Evolutionary conservation across 2,329 filamentous ascomycete species (phyloP).

Genomic region (Harringtonia lauricola): DNA sequence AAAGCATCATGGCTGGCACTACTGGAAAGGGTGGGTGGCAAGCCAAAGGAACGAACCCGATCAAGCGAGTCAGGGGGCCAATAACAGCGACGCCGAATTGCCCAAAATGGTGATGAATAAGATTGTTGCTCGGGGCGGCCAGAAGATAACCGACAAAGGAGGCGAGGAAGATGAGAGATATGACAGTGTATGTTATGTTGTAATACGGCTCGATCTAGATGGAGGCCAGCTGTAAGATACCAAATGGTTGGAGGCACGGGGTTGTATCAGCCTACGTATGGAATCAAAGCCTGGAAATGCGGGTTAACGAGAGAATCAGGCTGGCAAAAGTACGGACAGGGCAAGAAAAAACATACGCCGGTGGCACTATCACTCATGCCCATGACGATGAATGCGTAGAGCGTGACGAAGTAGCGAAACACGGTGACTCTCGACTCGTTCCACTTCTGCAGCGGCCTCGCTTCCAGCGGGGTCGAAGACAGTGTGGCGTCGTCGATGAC

Average conservation of each 20-base stretch:
- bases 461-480: not conserved
- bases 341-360: slow-evolving; percentile 34
- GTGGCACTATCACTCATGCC: slow-evolving; percentile 59
- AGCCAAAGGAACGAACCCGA: slow-evolving; percentile 53
- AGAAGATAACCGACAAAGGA: slow-evolving; percentile 54
- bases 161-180: slow-evolving; percentile 57
- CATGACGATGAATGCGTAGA: slow-evolving; percentile 52
- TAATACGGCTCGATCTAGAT: slow-evolving; percentile 52
- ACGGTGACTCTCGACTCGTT: slow-evolving; percentile 49
- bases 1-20: slow-evolving; percentile 51
- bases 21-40: slow-evolving; percentile 60
- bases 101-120: slow-evolving; percentile 52
- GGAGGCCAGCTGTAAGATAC: not conserved
- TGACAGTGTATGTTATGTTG: slow-evolving; percentile 45
- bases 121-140: slow-evolving; percentile 53
- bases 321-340: not conserved
- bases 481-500: slow-evolving; percentile 9
- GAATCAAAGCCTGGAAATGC: slow-evolving; percentile 31
- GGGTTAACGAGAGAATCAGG: not conserved
- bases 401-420: slow-evolving; percentile 45
- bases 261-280: slow-evolving; percentile 24
- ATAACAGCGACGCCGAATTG: slow-evolving; percentile 62
- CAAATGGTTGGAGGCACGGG: not conserved
- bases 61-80: slow-evolving; percentile 49
- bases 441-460: slow-evolving; percentile 40